A percentile compares a stretch with the other conserved stretches of the same genome.
These are phyloP conservation scores for Clitopilus passeckerianus DNA, from an alignment of 768 basidiomycete species.

Conservation along the genomic window DNA sequence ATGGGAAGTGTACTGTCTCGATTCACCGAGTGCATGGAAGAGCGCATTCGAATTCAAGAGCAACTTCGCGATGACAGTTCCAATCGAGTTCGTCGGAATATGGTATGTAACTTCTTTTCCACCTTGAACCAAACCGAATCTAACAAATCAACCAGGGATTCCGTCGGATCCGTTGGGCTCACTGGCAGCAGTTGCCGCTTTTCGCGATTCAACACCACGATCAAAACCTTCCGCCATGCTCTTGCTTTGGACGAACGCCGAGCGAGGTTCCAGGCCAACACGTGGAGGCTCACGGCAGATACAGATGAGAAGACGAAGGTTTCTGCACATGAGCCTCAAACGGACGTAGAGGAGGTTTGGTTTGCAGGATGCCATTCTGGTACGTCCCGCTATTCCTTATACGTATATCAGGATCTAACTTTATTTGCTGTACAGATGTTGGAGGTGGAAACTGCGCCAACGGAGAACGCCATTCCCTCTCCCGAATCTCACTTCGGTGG, in stretches of 20 bases:
- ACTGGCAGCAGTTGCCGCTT: not conserved
- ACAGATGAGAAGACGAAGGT: too few species aligned
- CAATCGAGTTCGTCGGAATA: slow-evolving; percentile 46
- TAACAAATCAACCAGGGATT: not conserved
- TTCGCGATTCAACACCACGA: not conserved
- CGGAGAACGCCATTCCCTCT: slow-evolving; percentile 32
- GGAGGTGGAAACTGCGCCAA: slow-evolving; percentile 53
- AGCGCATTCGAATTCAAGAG: slow-evolving; percentile 44
- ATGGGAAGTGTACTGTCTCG: not conserved
- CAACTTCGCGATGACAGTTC: slow-evolving; percentile 41
- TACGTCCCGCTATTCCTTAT: slow-evolving; percentile 16
- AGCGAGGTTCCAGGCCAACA: slow-evolving; percentile 43
- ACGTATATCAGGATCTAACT: not conserved
- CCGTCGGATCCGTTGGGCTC: not conserved
- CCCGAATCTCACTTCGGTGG: slow-evolving; percentile 56
- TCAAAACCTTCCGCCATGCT: slow-evolving; percentile 48
- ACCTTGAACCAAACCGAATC: not conserved
- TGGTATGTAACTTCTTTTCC: slow-evolving; percentile 25
- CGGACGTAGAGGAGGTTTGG: slow-evolving; percentile 61
- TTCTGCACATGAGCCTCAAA: too few species aligned
- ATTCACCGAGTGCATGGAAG: slow-evolving; percentile 22
- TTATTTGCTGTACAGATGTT: slow-evolving; percentile 29
- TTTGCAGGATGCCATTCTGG: slow-evolving; percentile 61
- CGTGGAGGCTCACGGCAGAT: slow-evolving; percentile 19
- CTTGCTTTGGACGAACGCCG: slow-evolving; percentile 50